Evolutionary conservation across 352 stramenopile species (phyloP), one percentile per base, ranked within the genome.

Genomic region (Globisporangium iwayamae): DNA sequence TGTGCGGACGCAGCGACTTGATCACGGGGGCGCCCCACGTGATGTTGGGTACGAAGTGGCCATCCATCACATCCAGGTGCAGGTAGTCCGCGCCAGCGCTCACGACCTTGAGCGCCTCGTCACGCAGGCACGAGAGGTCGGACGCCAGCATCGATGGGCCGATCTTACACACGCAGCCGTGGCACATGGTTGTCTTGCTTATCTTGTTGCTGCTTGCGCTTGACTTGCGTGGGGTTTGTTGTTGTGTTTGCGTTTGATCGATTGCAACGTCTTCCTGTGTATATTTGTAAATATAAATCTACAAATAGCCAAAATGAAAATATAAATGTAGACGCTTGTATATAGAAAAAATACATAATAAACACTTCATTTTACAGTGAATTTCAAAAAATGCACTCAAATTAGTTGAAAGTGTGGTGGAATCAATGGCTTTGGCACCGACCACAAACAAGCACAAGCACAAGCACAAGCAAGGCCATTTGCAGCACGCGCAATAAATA

Each of bases 11-110:
- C 60, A 98, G 80, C 56, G 80, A 94, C 74, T 97, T 96, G 78
- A 99, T 98, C 30, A 99, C 93, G 6, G 96, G 96, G 11, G 97
- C 83, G 4, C 97, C 97, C 83, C 98, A 98, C 28, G 92, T 98
- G 62, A 99, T 95, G 75, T 98, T 98, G 55, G 93, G 94, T 52
- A 99, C 96, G 72, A 99, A 99, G 75, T 99, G 96, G 43, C 97
- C 96, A 78, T 99, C 96, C 96, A 99, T 99, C 43, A 99, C 90
- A 79, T 99, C 97, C 68, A 99, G 70, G 73, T 99, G 97, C 38
- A 99, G 78, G 77, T 97, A 98, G 78, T 98, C 94, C 48, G 96
- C 96, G 25, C 96, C 95, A 0, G 87, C 82, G 8, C 74, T 72
- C 45, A 98, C 74, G n/a, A 98, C 89, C 62, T 94, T 89, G 38